Conservation (phyloP, 2,329 filamentous ascomycete genomes). For the Diaporthe citrichinensis region DNA sequence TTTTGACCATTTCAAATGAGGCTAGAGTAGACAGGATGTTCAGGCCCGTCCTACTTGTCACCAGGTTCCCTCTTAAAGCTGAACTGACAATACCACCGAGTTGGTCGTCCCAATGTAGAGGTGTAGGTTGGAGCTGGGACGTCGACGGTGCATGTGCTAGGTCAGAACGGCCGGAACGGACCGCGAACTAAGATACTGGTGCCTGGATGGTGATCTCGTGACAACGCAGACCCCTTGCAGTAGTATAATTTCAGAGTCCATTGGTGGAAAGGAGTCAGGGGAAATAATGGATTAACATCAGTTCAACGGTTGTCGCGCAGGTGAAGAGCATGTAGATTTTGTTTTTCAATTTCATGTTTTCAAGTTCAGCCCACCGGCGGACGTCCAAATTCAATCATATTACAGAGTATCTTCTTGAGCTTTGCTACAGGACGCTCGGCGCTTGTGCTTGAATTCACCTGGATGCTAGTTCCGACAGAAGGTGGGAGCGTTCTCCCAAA, state of each 20-base stretch:
- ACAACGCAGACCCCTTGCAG: neutral
- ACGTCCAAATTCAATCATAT: no score
- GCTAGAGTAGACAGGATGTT: neutral
- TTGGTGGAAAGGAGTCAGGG: neutral
- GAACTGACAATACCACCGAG: neutral
- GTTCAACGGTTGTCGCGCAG: neutral
- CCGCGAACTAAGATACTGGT: neutral
- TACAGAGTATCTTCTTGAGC: no score
- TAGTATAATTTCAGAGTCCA: neutral
- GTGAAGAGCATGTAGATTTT: neutral
- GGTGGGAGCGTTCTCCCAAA: neutral
- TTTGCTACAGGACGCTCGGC: neutral
- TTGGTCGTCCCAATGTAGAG: neutral
- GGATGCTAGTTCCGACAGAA: neutral
- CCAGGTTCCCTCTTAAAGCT: neutral
- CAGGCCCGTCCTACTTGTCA: neutral
- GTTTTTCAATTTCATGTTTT: no score
- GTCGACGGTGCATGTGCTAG: neutral
- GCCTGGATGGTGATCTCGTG: neutral
- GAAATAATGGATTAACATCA: neutral
- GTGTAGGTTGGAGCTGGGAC: neutral
- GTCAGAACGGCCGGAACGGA: constrained; percentile 2
- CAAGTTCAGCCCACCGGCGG: no score
- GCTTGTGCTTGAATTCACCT: neutral
- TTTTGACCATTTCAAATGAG: neutral